These are phyloP conservation scores for Zygosaccharomyces rouxii DNA, from an alignment of 805 yeast genomes.

Conservation along the genomic window DNA sequence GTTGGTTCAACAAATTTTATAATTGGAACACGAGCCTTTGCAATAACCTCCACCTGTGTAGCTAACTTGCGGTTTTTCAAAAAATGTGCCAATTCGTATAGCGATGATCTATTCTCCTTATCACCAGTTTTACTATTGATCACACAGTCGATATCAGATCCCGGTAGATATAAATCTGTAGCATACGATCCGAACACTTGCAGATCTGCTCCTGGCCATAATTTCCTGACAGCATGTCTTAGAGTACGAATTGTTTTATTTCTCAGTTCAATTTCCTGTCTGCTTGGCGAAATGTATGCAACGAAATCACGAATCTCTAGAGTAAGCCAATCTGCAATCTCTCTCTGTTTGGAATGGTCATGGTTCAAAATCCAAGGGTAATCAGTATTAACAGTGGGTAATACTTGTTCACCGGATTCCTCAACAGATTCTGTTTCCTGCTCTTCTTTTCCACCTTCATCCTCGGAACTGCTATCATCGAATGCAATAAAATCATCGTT, in stretches of 20 bases:
- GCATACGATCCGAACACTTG: slow-evolving; percentile 94
- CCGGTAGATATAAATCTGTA: slow-evolving; percentile 90
- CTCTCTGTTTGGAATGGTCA: slow-evolving; percentile 70
- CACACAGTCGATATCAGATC: slow-evolving; percentile 94
- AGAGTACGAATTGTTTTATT: slow-evolving; percentile 61
- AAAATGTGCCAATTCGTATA: slow-evolving; percentile 70
- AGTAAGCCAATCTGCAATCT: slow-evolving; percentile 82
- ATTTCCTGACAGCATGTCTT: slow-evolving; percentile 44
- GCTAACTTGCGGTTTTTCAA: slow-evolving; percentile 62
- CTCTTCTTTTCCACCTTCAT: slow-evolving; percentile 16
- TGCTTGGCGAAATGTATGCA: slow-evolving; percentile 79
- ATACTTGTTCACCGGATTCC: slow-evolving; percentile 4
- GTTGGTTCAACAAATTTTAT: slow-evolving; percentile 78
- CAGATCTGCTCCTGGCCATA: slow-evolving; percentile 77
- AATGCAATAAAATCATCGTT: slow-evolving; percentile 43
- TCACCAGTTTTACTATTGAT: slow-evolving; percentile 59
- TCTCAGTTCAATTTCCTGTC: slow-evolving; percentile 62
- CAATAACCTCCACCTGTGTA: slow-evolving; percentile 72
- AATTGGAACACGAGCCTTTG: slow-evolving; percentile 90
- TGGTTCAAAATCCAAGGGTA: slow-evolving; percentile 76
- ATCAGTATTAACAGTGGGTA: slow-evolving; percentile 24
- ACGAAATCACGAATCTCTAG: slow-evolving; percentile 82
- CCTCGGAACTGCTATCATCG: slow-evolving; percentile 32
- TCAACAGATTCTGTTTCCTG: slow-evolving; percentile 11
- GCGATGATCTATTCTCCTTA: slow-evolving; percentile 53